A percentile compares a stretch with the other conserved stretches of the same genome.
Conservation (phyloP, 2,329 filamentous ascomycete species). For the Paecilomyces sp. region DNA sequence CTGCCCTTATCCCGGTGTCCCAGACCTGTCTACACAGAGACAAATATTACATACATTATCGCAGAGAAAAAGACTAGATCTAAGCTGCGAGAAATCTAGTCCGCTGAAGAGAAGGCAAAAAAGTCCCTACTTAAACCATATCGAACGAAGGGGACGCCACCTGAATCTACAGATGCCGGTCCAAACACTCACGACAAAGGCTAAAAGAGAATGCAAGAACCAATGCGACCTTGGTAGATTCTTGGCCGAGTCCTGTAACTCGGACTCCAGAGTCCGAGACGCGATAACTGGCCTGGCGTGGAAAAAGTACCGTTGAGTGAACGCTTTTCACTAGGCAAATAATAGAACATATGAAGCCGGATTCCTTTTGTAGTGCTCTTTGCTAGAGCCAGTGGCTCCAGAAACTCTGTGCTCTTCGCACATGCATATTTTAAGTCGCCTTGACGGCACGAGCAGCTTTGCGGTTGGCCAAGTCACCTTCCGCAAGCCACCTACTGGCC, state of each 20-base stretch:
- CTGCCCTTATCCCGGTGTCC: not conserved
- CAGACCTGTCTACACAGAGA: not conserved
- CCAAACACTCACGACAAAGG: not conserved
- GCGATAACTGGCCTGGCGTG: not conserved
- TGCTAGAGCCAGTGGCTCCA: not conserved
- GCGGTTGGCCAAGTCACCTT: conserved; percentile 71
- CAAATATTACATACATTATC: not conserved
- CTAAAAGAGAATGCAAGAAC: not conserved
- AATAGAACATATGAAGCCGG: not conserved
- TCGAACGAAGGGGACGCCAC: not conserved
- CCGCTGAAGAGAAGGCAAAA: not conserved
- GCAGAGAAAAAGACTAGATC: conserved; percentile 2
- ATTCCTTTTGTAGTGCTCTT: not conserved
- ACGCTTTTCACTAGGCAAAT: not conserved
- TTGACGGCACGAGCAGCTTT: conserved; percentile 37
- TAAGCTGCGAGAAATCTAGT: not conserved
- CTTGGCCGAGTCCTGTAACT: not conserved
- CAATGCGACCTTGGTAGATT: not conserved
- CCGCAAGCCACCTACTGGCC: conserved; percentile 83
- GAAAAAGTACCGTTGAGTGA: not conserved
- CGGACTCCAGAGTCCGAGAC: not conserved
- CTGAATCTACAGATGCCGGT: not conserved
- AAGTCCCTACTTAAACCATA: not conserved
- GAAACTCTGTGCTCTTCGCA: not conserved
- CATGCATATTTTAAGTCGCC: conserved; percentile 14